Evolutionary conservation across 73 alveolate species (phyloP), one percentile per base, ranked within the genome.

Genomic region (Urostyla sp.): DNA sequence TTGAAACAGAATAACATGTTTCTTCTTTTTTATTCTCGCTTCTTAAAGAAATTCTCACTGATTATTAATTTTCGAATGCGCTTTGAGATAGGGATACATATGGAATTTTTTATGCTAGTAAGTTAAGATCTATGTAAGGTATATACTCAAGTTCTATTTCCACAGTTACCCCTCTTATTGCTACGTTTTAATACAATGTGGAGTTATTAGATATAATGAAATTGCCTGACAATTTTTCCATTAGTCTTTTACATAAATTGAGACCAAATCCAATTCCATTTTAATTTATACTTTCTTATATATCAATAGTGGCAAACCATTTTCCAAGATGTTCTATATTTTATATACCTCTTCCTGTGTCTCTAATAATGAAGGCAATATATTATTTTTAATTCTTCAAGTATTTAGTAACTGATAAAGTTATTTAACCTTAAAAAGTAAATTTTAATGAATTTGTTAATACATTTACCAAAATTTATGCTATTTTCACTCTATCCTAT

Each of bases 261-360:
- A 69, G 44, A 31, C 83, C 83, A 69, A 69, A 69, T 16, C 83
- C 83, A 5, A 69, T 44, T 2, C 83, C 83, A 49, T 69, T 44
- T 34, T 69, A 23, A 28, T 69, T 69, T 1, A 69, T 69, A 16
- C 49, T 69, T 44, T 69, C 69, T 30, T 24, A n/a, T 6, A 69
- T 53, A 4, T 45, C 67, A 4, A 69, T 31, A 23, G 44, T 69
- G 27, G 37, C 26, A 26, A 69, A 69, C 72, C 67, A 69, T 18
- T 69, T 18, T 1, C 83, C 83, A 2, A 69, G 20, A 46, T 45
- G 7, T 15, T 69, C 21, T 20, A 31, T 20, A 16, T 35, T 49
- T 49, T 6, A 21, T 13, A 69, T 69, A 1, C 83, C 83, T 16
- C 27, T 69, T 16, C 83, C 83, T 13, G 83, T 23, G 40, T 69